Evolutionary conservation across 352 stramenopile species (phyloP), one percentile per base, ranked within the genome.

Genomic region (Phytopythium helicoides): DNA sequence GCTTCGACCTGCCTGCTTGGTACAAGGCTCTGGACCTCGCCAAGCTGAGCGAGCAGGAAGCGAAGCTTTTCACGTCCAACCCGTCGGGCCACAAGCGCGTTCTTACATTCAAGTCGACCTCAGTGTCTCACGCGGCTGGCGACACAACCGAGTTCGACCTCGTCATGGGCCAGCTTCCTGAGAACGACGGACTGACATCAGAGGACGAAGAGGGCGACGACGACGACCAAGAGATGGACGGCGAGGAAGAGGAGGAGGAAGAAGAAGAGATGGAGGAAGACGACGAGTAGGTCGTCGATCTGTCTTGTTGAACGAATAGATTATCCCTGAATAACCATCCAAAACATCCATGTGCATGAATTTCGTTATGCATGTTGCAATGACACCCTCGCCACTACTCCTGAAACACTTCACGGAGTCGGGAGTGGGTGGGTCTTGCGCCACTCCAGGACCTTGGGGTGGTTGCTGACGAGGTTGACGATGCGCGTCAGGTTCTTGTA

Each of bases 71-170:
- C 57, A 65, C 70, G 35, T 82, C 78, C 23, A 91, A 89, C 56
- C 64, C 73, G 31, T 72, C 60, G 36, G 65, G 64, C 41, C 60
- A 76, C 35, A 84, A 82, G 60, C 78, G 79, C 25, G 70, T 78
- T 49, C 66, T 92, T 19, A 51, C 62, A 16, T 87, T 93, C 54
- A 84, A 83, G 44, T 50, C 77, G 0, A 35, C 67, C 18, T 37
- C 66, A 3, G 57, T 78, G 21, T 60, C 61, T 31, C 82, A 93
- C 51, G 66, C 68, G 9, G 72, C 74, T 0, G 83, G 83, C 26
- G 83, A 93, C 53, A 88, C 73, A 38, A 91, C 78, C 26, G 83
- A 93, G 70, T 93, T 76, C 60, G 83, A 93, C 51, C 64, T 90
- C n/a, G 65, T 91, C 23, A 81, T 90, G 63, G 83, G 83, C n/a